Conservation (phyloP, 1,139 yeast species). For the Candida pseudocylindracea region DNA sequence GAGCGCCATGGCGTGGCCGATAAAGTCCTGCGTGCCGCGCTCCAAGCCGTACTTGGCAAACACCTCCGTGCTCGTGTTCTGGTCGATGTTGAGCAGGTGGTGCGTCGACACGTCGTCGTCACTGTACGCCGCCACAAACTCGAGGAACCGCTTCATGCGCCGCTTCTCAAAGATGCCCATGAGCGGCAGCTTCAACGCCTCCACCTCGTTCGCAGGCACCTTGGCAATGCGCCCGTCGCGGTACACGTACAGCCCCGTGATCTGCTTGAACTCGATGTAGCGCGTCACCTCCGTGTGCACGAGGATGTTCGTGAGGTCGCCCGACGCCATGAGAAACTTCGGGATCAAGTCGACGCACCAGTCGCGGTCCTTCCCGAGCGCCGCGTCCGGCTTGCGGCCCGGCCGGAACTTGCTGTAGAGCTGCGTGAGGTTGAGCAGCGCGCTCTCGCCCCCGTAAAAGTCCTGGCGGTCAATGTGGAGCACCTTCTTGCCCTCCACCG, state of each 20-base stretch:
- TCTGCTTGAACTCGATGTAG: constrained; percentile 89
- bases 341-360: constrained; percentile 98
- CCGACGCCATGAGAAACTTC: constrained; percentile 92
- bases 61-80: constrained; percentile 80
- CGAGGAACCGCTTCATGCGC: constrained; percentile 80
- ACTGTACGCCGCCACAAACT: constrained; percentile 64
- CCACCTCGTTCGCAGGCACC: constrained; percentile 82
- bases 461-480: constrained; percentile 92
- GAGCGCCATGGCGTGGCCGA: constrained; percentile 97
- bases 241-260: constrained; percentile 86
- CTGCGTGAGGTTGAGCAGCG: constrained; percentile 39
- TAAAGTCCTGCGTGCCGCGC: constrained; percentile 82
- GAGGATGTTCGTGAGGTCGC: constrained; percentile 87
- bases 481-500: constrained; percentile 94
- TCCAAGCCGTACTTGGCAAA: constrained; percentile 82
- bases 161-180: constrained; percentile 96
- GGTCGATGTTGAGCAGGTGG: constrained; percentile 69
- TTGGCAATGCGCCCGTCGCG: constrained; percentile 81
- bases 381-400: constrained; percentile 40
- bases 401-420: constrained; percentile 56
- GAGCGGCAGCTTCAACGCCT: constrained; percentile 76
- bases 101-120: constrained; percentile 69
- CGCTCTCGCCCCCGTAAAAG: constrained; percentile 79
- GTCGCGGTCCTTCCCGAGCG: constrained; percentile 81
- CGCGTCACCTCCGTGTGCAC: constrained; percentile 92